Conservation (phyloP, 768 basidiomycete genomes). For the Fomitopsis pulvina region DNA sequence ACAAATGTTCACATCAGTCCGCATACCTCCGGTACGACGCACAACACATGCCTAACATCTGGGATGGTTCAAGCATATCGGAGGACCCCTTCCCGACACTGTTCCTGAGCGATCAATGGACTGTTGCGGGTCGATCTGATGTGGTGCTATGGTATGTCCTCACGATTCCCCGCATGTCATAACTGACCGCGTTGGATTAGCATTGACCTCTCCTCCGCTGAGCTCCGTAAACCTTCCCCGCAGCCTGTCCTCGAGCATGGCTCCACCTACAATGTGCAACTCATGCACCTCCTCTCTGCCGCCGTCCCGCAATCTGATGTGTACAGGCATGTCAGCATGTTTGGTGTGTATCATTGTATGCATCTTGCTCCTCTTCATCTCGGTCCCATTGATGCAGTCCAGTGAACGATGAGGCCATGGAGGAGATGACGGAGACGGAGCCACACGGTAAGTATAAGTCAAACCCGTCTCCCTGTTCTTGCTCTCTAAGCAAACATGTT, state of each 20-base stretch:
- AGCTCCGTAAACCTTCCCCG: constrained; percentile 35
- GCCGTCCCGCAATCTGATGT: no score
- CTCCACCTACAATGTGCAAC: constrained; percentile 46
- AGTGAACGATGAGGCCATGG: no score
- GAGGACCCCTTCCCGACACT: constrained; percentile 62
- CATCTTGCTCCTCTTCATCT: no score
- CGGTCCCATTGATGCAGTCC: no score
- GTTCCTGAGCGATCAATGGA: constrained; percentile 68
- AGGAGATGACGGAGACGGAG: no score
- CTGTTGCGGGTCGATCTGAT: constrained; percentile 66
- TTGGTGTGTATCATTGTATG: no score
- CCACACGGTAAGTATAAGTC: no score
- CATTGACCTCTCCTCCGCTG: constrained; percentile 47
- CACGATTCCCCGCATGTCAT: neutral
- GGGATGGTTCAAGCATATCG: constrained; percentile 41
- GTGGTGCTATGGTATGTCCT: constrained; percentile 56
- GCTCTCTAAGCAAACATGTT: no score
- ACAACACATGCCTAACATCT: constrained; percentile 53
- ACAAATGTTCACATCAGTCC: neutral
- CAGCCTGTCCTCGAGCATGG: constrained; percentile 53
- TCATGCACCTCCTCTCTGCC: constrained; percentile 42
- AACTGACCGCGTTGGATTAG: constrained; percentile 27
- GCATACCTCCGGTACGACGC: constrained; percentile 73
- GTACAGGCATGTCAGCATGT: no score
- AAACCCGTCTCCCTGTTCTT: no score